Percentiles rank a stretch among this genome's conserved stretches.
Evolutionary conservation across 2,329 filamentous ascomycete genomes (phyloP).

Genomic region (Penicillium glabrum): DNA sequence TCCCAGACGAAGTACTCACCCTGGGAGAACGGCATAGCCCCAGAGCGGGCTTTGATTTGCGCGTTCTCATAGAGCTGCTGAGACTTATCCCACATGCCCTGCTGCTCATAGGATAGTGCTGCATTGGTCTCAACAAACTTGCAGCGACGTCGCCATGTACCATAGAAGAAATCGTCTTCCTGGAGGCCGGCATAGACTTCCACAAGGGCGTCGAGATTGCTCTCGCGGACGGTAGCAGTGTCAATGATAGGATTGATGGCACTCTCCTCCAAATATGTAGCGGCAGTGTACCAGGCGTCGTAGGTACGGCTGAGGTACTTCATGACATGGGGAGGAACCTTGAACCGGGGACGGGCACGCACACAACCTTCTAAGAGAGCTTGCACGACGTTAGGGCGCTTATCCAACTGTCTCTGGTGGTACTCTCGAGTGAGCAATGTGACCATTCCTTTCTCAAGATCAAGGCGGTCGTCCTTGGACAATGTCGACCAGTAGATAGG

Average conservation of each 20-base stretch:
- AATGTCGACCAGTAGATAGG: conserved; percentile 91
- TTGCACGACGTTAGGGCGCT: conserved; percentile 91
- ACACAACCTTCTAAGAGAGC: conserved; percentile 86
- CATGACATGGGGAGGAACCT: conserved; percentile 91
- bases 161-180: conserved; percentile 97
- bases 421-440: conserved; percentile 90
- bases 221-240: conserved; percentile 81
- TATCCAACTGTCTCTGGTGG: conserved; percentile 90
- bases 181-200: conserved; percentile 88
- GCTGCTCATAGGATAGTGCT: conserved; percentile 95
- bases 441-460: conserved; percentile 90
- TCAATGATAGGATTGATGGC: conserved; percentile 83
- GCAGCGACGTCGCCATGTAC: conserved; percentile 90
- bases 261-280: conserved; percentile 85
- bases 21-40: conserved; percentile 92
- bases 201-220: conserved; percentile 92
- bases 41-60: conserved; percentile 94
- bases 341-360: conserved; percentile 80
- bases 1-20: conserved; percentile 99
- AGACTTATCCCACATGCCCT: conserved; percentile 98
- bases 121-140: conserved; percentile 98
- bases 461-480: conserved; percentile 80
- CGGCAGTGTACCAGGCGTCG: conserved; percentile 94
- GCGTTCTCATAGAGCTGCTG: conserved; percentile 95
- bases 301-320: conserved; percentile 94